Evolutionary conservation across 192 early-diverging fungal species (phyloP).

Genomic region (Mortierella claussenii): DNA sequence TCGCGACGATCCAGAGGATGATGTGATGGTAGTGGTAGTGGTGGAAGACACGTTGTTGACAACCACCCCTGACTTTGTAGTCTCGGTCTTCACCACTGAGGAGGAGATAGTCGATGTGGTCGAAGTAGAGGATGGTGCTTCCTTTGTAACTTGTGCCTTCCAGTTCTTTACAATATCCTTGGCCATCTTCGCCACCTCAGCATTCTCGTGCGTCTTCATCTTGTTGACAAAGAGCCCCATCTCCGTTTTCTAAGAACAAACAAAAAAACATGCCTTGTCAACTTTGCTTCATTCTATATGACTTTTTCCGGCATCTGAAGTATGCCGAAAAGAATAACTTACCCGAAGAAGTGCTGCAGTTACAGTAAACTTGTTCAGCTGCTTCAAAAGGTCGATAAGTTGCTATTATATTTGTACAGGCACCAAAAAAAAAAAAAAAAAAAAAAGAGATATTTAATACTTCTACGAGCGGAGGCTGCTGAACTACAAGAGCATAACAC

Average conservation of each 20-base stretch:
- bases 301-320: neutral
- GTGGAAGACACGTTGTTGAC: no score
- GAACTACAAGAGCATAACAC: no score
- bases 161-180: conserved; percentile 84
- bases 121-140: conserved; percentile 31
- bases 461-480: no score
- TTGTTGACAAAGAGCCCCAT: conserved; percentile 83
- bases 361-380: conserved; percentile 57
- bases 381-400: conserved; percentile 57
- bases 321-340: conserved; percentile 2
- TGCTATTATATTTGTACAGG: conserved; percentile 33
- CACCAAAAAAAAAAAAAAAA: neutral
- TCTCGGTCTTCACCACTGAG: no score
- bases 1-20: neutral
- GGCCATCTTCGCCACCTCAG: conserved; percentile 66
- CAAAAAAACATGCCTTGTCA: neutral
- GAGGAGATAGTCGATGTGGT: conserved; percentile 45
- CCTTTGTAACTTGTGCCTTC: conserved; percentile 76
- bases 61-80: conserved; percentile 15
- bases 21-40: conserved; percentile 1
- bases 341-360: conserved; percentile 68
- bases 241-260: conserved; percentile 70
- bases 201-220: conserved; percentile 70
- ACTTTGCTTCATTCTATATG: neutral
- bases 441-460: no score